Evolutionary conservation across 345 rosid species (phyloP), one percentile per base, ranked within the genome.

Genomic region (Syzygium grande): DNA sequence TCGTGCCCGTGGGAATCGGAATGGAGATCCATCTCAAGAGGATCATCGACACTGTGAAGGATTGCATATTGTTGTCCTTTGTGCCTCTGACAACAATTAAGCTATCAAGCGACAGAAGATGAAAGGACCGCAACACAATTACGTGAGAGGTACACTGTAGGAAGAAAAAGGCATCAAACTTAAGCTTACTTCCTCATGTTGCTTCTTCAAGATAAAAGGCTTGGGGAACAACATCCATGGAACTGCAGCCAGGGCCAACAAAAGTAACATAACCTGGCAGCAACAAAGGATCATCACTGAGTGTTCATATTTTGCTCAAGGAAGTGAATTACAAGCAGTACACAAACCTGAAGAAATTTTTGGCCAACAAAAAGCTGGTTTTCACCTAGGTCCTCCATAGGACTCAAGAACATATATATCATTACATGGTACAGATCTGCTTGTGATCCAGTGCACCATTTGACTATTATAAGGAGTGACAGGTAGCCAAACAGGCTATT

Each of bases 211-310:
- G 84, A 94, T 90, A 78, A 95, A 92, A 73, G 96, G 96, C 93
- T 94, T 94, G 53, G 95, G 97, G 89, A 95, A 91, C 88, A 92
- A 91, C 95, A 95, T 94, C 94, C 95, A 92, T 23, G 96, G 95
- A 29, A 95, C 94, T 51, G 97, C 89, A 87, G 93, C 91, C 83
- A 93, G 90, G 85, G 96, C 96, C 56, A 86, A 87, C 58, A 93
- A 89, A 53, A 94, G 92, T 85, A 94, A 88, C 55, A 93, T 83
- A 86, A 92, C 88, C 96, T 95, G 93, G 49, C 38, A 84, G 83
- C 19, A 46, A 87, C 86, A 90, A 85, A 85, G 27, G 79, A 58
- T 52, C 86, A 83, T 85, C 53, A 65, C 19, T 34, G 68, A 52
- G 25, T 51, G 54, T 22, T 54, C 54, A 51, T 58, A 63, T 86